Conservation (phyloP, 345 rosid species). For the Hibiscus trionum region DNA sequence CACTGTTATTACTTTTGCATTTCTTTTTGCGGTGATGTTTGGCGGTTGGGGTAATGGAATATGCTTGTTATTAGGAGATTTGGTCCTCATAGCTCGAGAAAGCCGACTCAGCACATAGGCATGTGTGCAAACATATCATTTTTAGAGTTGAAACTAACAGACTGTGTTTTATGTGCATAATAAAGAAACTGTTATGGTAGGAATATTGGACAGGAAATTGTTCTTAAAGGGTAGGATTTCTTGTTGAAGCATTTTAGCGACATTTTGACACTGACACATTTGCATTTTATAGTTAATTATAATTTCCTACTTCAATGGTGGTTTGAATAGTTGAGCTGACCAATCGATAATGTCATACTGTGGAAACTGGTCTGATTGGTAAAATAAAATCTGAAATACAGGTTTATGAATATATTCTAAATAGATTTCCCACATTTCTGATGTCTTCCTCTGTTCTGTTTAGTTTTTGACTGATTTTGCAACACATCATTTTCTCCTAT, state of each 20-base stretch:
- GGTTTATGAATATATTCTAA: not conserved
- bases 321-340: not conserved
- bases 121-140: constrained; percentile 11
- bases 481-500: not conserved
- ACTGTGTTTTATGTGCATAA: not conserved
- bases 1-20: constrained; percentile 80
- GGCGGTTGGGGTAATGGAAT: constrained; percentile 99
- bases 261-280: not conserved
- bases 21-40: constrained; percentile 98
- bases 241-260: not conserved
- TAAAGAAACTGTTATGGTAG: not conserved
- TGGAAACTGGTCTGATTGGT: not conserved
- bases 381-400: not conserved
- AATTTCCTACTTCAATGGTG: not conserved
- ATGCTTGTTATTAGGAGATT: constrained; percentile 87
- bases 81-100: constrained; percentile 82
- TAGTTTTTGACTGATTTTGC: not conserved
- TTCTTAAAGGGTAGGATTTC: constrained; percentile 3
- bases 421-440: not conserved
- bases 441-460: not conserved
- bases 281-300: not conserved
- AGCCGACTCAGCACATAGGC: constrained; percentile 72
- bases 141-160: not conserved
- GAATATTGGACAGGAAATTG: not conserved
- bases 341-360: not conserved